Conservation (phyloP, 2,329 filamentous ascomycete genomes). For the Colletotrichum viniferum region DNA sequence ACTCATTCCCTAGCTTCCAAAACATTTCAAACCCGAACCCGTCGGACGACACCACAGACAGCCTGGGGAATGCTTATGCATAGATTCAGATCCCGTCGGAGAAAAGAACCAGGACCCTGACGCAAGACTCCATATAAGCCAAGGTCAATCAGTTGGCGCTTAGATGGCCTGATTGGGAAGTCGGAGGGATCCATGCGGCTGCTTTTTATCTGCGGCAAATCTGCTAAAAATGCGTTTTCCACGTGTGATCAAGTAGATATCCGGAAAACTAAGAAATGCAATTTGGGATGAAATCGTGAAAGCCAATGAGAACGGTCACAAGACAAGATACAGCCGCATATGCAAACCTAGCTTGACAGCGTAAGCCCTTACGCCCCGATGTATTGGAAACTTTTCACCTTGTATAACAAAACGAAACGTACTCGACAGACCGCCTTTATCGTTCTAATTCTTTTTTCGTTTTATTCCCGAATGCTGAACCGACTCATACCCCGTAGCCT, state of each 20-base stretch:
- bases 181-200: background rate
- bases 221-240: background rate
- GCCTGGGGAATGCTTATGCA: background rate
- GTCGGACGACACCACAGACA: background rate
- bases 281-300: background rate
- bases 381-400: background rate
- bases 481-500: conserved; percentile 28
- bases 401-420: rapidly evolving
- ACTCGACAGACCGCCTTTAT: rapidly evolving
- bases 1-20: background rate
- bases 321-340: background rate
- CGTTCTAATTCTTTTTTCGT: background rate
- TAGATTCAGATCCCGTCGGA: background rate
- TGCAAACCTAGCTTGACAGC: background rate
- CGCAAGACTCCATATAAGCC: background rate
- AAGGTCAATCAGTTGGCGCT: background rate
- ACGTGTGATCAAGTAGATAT: background rate
- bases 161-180: background rate
- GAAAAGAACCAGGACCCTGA: background rate
- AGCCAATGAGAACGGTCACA: background rate
- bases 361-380: background rate
- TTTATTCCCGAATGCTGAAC: background rate
- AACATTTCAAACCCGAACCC: background rate
- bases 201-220: background rate
- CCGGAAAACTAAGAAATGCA: background rate